Conservation (phyloP, 2,329 filamentous ascomycete genomes). For the Colletotrichum endophyticum region DNA sequence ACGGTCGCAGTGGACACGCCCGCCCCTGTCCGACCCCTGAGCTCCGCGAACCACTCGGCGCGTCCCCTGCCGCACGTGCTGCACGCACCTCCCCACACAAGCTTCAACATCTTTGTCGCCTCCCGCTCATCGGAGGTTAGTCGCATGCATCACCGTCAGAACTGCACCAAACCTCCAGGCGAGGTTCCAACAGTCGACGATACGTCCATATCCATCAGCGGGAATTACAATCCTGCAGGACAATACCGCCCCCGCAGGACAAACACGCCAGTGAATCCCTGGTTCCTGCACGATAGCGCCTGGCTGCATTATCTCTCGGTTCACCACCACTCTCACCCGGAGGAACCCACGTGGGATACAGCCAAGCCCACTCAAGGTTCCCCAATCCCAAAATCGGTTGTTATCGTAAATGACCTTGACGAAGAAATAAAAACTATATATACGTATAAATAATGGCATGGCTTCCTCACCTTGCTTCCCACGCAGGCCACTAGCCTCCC, state of each 20-base stretch:
- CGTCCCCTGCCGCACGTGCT: conserved; percentile 17
- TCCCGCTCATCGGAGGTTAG: background rate
- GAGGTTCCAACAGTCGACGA: background rate
- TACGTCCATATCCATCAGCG: background rate
- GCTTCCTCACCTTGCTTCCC: conserved; percentile 5
- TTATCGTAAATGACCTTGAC: background rate
- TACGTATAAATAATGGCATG: conserved; percentile 18
- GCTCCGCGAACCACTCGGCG: conserved; percentile 15
- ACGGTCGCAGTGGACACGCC: background rate
- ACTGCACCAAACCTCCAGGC: background rate
- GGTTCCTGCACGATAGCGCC: background rate
- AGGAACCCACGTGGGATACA: background rate
- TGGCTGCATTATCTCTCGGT: background rate
- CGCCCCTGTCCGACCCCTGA: conserved; percentile 7
- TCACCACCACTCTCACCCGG: background rate
- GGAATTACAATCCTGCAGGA: background rate
- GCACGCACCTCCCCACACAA: conserved; percentile 1
- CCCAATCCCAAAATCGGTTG: background rate
- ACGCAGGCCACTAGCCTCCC: conserved; percentile 3
- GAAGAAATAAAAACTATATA: background rate
- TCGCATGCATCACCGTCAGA: background rate
- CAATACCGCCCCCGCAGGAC: background rate
- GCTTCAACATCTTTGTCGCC: conserved; percentile 4
- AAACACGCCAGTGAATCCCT: background rate
- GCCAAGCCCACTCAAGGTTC: background rate